Percentiles rank a stretch among this genome's conserved stretches.
These are phyloP conservation scores for Coniferiporia sulphurascens DNA, from an alignment of 1,284 basidiomycete species.

Conservation along the genomic window DNA sequence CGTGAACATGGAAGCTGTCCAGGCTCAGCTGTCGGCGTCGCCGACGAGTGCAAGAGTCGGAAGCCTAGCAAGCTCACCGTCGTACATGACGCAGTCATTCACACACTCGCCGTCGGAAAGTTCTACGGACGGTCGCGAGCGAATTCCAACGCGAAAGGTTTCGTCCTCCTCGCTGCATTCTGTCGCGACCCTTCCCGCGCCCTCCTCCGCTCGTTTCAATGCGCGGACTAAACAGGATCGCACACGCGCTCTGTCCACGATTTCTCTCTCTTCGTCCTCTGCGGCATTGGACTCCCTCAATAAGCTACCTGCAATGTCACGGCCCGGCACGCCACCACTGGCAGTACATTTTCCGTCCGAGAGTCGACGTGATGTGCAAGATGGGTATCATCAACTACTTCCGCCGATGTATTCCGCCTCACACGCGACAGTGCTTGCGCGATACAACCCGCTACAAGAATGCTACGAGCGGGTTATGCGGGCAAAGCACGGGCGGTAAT, in stretches of 20 bases:
- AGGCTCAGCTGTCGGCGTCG: slow-evolving; percentile 38
- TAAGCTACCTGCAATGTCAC: slow-evolving; percentile 47
- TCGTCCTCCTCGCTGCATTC: slow-evolving; percentile 66
- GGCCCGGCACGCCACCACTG: slow-evolving; percentile 46
- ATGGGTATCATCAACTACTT: slow-evolving; percentile 59
- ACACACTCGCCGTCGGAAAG: slow-evolving; percentile 28
- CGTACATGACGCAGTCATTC: slow-evolving; percentile 33
- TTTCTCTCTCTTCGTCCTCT: slow-evolving; percentile 55
- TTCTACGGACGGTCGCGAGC: slow-evolving; percentile 26
- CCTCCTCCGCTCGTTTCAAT: slow-evolving; percentile 29
- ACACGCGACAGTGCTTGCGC: slow-evolving; percentile 60
- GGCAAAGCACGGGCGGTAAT: slow-evolving; percentile 37
- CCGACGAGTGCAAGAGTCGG: slow-evolving; percentile 30
- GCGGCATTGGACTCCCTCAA: slow-evolving; percentile 63
- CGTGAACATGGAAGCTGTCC: slow-evolving; percentile 48
- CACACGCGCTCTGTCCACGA: slow-evolving; percentile 58
- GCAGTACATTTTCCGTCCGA: slow-evolving; percentile 49
- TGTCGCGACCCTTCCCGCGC: slow-evolving; percentile 54
- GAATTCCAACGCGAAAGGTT: slow-evolving; percentile 30
- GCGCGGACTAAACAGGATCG: slow-evolving; percentile 43
- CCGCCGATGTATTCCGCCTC: slow-evolving; percentile 64
- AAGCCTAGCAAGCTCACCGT: slow-evolving; percentile 31
- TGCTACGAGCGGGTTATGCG: slow-evolving; percentile 61
- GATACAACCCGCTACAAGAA: slow-evolving; percentile 61
- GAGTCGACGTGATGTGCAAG: slow-evolving; percentile 45